Base-by-base conservation (phyloP, 345 rosid species). In the Camelina laxa region DNA sequence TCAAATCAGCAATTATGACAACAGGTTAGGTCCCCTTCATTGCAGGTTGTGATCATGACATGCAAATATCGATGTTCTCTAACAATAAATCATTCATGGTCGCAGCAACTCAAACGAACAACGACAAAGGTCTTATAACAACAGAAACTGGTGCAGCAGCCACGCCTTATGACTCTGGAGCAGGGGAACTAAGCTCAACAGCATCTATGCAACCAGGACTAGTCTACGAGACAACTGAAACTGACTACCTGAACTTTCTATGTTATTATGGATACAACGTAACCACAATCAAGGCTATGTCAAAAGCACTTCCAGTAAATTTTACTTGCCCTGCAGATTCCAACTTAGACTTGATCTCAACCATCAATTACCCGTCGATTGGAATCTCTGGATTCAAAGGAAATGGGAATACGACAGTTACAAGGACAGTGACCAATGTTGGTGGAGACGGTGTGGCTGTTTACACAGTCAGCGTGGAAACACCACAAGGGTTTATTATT, bases 1-100 rank as follows among this genome's bases (percentile, higher is more conserved):
- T 91, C 75, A 85, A 55, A 84, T 88, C 98, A 9, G 98, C 95
- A 72, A 87, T 89, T 33, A 83, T 88, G 95, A 91, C 98, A 41
- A 87, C 95, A 81, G 91, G 91, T 89, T 35, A 72, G 7, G 20
- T 27, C 9, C 59, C 31, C 35, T 33, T 3, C 65, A 44, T 41
- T 24, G 22, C 35, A 59, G 12, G 7, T 60, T 35, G 13, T 47
- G 36, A 54, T 30, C 6, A 62, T 13, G 27, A 22, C 48, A 61
- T 20, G 55, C 60, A 36, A 31, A 17, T 50, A 0, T 41, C 20
- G 19, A 20, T 41, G n/a, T 20, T n/a, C 15, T 20, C 45, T 70
- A 33, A 76, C 62, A 17, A 4, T 20, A 13, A 38, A 54, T 36
- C 31, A 30, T 65, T 74, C 24, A 17, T n/a, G 27, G 4, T 11